Evolutionary conservation across 2,329 filamentous ascomycete species (phyloP).

Genomic region (Cytospora schulzeri): DNA sequence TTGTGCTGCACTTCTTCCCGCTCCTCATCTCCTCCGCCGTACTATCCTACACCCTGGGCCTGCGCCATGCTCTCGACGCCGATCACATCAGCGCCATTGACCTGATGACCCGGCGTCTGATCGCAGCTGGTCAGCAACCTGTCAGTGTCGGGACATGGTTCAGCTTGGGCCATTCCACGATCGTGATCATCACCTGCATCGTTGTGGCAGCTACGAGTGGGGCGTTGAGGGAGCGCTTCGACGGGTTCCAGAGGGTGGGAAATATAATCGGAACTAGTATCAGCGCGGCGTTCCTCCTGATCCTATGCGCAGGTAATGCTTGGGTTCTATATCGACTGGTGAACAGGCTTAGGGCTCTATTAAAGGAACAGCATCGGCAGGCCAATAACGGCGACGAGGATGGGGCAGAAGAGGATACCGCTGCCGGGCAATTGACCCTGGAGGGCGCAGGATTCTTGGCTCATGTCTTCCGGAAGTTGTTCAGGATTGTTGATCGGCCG

Average conservation of each 20-base stretch:
- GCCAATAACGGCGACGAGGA: conserved; percentile 25
- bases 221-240: conserved; percentile 79
- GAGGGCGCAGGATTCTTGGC: conserved; percentile 79
- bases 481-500: conserved; percentile 71
- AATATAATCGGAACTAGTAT: conserved; percentile 89
- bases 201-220: conserved; percentile 90
- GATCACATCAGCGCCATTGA: conserved; percentile 89
- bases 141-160: conserved; percentile 95
- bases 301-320: conserved; percentile 80
- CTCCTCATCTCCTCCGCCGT: conserved; percentile 77
- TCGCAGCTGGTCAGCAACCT: conserved; percentile 81
- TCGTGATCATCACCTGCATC: conserved; percentile 87
- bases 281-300: conserved; percentile 77
- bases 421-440: conserved; percentile 61
- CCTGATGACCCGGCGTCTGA: conserved; percentile 86
- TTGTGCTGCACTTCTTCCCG: conserved; percentile 56
- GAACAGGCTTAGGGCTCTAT: conserved; percentile 64
- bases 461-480: conserved; percentile 70
- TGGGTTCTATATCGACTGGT: conserved; percentile 83
- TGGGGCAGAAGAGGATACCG: conserved; percentile 35
- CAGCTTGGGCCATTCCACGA: conserved; percentile 88
- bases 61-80: conserved; percentile 96
- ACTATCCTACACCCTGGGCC: conserved; percentile 83
- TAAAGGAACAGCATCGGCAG: conserved; percentile 46
- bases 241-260: conserved; percentile 76